These are phyloP conservation scores for Sanghuangporus weigelae DNA, from an alignment of 1,284 basidiomycete genomes.

Conservation along the genomic window DNA sequence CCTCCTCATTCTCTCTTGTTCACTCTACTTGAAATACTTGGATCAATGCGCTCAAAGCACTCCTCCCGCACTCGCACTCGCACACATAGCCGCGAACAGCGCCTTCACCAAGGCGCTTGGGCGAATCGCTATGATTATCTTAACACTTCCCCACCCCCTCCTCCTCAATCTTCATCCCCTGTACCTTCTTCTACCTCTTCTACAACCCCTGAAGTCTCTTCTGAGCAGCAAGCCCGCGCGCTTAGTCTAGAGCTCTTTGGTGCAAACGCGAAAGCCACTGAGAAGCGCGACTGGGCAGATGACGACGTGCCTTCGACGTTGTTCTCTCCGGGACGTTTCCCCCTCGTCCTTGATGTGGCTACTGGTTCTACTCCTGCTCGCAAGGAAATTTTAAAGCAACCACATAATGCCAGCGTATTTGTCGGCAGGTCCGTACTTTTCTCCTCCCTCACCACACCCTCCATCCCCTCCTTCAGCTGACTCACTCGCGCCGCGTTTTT, in stretches of 20 bases:
- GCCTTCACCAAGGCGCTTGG: constrained; percentile 40
- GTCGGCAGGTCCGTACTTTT: constrained; percentile 57
- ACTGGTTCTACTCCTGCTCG: constrained; percentile 5
- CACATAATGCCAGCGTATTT: constrained; percentile 74
- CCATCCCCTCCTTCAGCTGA: neutral
- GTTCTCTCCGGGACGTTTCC: constrained; percentile 13
- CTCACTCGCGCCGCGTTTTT: neutral
- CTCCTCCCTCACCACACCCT: constrained; percentile 12
- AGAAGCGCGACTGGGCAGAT: constrained; percentile 19
- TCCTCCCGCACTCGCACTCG: constrained; percentile 4
- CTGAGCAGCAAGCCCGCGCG: neutral
- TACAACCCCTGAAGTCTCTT: constrained; percentile 1
- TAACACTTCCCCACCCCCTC: constrained; percentile 26
- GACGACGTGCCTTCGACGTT: constrained; percentile 26
- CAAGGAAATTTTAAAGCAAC: constrained; percentile 41
- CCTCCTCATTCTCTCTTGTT: constrained; percentile 9
- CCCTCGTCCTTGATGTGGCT: neutral
- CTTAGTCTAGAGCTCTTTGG: constrained; percentile 1
- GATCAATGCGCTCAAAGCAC: constrained; percentile 4
- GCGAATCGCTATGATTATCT: constrained; percentile 65
- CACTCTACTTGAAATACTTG: neutral
- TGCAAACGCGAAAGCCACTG: neutral
- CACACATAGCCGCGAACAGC: constrained; percentile 5
- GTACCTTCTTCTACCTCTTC: constrained; percentile 21
- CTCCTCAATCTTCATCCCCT: constrained; percentile 18